Evolutionary conservation across 495 filamentous ascomycete genomes (phyloP), one percentile per base, ranked within the genome.

Genomic region (Parathielavia hyrcaniae): DNA sequence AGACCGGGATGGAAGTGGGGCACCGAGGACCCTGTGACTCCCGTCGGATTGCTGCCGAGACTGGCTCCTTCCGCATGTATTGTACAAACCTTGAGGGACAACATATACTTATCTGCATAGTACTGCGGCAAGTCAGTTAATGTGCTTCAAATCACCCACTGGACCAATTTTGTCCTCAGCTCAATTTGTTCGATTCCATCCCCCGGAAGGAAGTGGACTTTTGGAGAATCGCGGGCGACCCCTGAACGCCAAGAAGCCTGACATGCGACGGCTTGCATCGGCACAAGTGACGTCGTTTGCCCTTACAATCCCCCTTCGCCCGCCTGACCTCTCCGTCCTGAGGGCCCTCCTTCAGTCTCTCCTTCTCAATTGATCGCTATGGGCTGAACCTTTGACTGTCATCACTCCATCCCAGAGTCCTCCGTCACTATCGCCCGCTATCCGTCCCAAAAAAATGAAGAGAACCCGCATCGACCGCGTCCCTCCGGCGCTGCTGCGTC

Each of bases 261-360:
- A 23, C 13, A 32, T 36, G 36, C 45, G 40, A 36, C 69, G 69
- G 63, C 60, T 71, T 71, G 53, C 63, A 40, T 71, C 69, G 69
- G 69, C 67, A 63, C 65, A 71, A 67, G 61, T 71, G 69, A 69
- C 69, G 67, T 71, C 56, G 61, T 58, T 58, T 22, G 40, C 41
- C 57, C 47, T 30, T 14, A 20, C 23, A 36, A 35, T 40, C 22
- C 35, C 41, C 34, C n/a, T n/a, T n/a, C n/a, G n/a, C n/a, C n/a
- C 43, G 39, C 43, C 26, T 48, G 38, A 57, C 41, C 55, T 49
- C 45, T 16, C 34, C 32, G 36, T 12, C 43, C 16, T 30, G 17
- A 41, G 40, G 26, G 39, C 13, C 36, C 10, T 7, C 36, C n/a
- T n/a, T 4, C 7, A 14, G 6, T 22, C 22, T 23, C 49, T 35